Percentiles rank a stretch among this genome's conserved stretches.
phyloP scores from a whole-genome alignment of 129 eudicot genomes.

The Saposhnikovia divaricata region DNA sequence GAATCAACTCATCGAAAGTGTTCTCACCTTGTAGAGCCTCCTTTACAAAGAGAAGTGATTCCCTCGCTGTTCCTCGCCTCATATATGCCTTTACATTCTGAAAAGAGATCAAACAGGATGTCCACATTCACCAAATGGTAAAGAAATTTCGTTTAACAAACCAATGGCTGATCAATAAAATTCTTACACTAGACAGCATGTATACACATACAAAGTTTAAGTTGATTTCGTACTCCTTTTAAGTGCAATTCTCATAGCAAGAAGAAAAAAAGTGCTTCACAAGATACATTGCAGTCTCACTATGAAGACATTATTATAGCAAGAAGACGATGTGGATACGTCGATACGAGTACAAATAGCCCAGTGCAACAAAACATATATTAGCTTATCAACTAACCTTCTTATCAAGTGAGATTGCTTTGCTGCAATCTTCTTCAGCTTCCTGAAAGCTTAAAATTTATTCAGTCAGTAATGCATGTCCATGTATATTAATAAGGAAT shows the following conservation, averaged over 20 bases:
- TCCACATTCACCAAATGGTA: background rate
- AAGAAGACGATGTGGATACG: background rate
- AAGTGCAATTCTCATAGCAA: background rate
- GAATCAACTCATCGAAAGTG: background rate
- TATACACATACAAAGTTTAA: background rate
- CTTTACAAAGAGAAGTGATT: conserved; percentile 54
- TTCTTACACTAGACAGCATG: background rate
- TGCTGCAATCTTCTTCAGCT: conserved; percentile 91
- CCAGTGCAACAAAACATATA: conserved; percentile 7
- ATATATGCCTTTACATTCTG: conserved; percentile 96
- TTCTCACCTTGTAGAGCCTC: conserved; percentile 84
- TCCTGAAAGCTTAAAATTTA: conserved; percentile 49
- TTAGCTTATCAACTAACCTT: conserved; percentile 42
- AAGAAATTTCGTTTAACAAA: background rate
- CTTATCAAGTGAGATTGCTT: conserved; percentile 77
- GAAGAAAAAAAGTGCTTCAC: background rate
- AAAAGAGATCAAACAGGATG: conserved; percentile 9
- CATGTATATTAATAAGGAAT: background rate
- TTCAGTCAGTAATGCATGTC: conserved; percentile 11
- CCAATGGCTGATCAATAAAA: background rate
- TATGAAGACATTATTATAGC: background rate
- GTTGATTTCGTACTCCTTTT: background rate
- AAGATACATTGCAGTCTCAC: background rate
- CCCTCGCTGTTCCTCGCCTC: conserved; percentile 90
- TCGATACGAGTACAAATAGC: background rate